Conservation (phyloP, 163 green algal genomes). For the Trebouxiophyceae sp. region DNA sequence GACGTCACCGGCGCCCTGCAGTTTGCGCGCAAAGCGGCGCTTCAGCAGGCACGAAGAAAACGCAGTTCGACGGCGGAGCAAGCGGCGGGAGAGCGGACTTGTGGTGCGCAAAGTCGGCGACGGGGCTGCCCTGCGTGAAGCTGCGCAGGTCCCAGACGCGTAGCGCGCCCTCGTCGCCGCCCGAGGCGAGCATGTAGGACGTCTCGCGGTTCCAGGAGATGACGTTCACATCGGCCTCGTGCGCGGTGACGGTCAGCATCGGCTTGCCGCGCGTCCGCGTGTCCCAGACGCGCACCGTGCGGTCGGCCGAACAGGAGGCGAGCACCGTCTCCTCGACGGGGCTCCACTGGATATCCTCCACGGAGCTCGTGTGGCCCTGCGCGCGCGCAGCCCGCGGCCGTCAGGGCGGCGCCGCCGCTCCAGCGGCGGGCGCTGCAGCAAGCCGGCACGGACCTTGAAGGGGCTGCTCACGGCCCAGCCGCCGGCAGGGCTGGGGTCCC, state of each 20-base stretch:
- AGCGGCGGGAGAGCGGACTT: constrained; percentile 17
- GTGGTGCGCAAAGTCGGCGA: constrained; percentile 90
- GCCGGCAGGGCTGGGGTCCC: constrained; percentile 67
- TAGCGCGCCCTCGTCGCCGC: constrained; percentile 81
- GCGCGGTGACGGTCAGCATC: constrained; percentile 63
- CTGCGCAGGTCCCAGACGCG: constrained; percentile 91
- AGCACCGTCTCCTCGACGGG: constrained; percentile 84
- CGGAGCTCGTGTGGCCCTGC: constrained; percentile 66
- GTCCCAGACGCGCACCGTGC: constrained; percentile 86
- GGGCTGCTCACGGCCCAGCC: constrained; percentile 49
- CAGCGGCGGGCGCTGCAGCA: no score
- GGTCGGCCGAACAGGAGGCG: constrained; percentile 38
- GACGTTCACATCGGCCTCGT: constrained; percentile 91
- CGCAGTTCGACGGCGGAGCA: no score
- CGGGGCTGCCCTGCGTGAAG: constrained; percentile 42
- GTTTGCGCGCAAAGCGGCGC: no score
- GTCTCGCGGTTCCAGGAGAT: constrained; percentile 89
- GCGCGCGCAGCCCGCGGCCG: neutral
- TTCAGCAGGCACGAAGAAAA: no score
- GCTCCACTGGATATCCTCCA: constrained; percentile 96
- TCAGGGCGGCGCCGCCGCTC: constrained; percentile 7
- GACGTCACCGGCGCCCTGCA: constrained; percentile 64
- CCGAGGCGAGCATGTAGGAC: constrained; percentile 89
- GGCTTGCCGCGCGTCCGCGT: constrained; percentile 44
- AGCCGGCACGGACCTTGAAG: constrained; percentile 29